Evolutionary conservation across 108 stramenopile genomes (phyloP).

Genomic region (Cyclotella choctawhatcheeana): DNA sequence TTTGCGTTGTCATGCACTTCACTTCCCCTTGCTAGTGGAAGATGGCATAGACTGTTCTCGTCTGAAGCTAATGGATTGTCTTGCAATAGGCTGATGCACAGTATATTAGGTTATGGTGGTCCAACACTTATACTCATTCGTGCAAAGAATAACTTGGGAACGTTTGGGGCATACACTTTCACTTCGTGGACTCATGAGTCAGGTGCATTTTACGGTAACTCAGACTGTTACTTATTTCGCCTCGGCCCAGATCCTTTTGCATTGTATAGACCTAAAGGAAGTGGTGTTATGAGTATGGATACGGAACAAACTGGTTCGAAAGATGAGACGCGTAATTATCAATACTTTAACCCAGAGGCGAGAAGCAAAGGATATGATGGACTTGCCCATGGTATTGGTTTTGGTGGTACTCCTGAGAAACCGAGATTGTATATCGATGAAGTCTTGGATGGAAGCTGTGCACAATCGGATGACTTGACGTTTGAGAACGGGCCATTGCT

Average conservation of each 20-base stretch:
- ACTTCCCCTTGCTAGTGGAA: slow-evolving; percentile 30
- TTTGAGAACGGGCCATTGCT: slow-evolving; percentile 77
- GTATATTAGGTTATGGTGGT: slow-evolving; percentile 79
- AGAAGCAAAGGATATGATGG: slow-evolving; percentile 80
- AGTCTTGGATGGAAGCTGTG: slow-evolving; percentile 70
- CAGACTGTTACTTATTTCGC: slow-evolving; percentile 76
- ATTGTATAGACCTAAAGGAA: slow-evolving; percentile 76
- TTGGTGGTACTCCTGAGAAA: slow-evolving; percentile 72
- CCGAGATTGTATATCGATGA: slow-evolving; percentile 82
- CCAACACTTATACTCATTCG: slow-evolving; percentile 79
- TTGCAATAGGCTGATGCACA: slow-evolving; percentile 78
- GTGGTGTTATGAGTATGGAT: slow-evolving; percentile 4
- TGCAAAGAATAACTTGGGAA: slow-evolving; percentile 45
- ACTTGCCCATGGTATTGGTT: slow-evolving; percentile 86
- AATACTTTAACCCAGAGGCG: slow-evolving; percentile 78
- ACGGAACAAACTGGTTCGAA: slow-evolving; percentile 16
- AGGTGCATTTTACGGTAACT: slow-evolving; percentile 80
- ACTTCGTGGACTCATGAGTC: slow-evolving; percentile 77
- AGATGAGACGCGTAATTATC: slow-evolving; percentile 56
- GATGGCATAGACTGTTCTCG: slow-evolving; percentile 79
- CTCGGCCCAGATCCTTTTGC: slow-evolving; percentile 50
- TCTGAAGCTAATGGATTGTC: slow-evolving; percentile 81
- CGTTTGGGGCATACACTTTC: slow-evolving; percentile 72
- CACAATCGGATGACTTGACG: slow-evolving; percentile 64
- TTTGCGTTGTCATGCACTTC: slow-evolving; percentile 46